Evolutionary conservation across 129 eudicot species (phyloP), one percentile per base, ranked within the genome.

Genomic region (Artemisia argyi): DNA sequence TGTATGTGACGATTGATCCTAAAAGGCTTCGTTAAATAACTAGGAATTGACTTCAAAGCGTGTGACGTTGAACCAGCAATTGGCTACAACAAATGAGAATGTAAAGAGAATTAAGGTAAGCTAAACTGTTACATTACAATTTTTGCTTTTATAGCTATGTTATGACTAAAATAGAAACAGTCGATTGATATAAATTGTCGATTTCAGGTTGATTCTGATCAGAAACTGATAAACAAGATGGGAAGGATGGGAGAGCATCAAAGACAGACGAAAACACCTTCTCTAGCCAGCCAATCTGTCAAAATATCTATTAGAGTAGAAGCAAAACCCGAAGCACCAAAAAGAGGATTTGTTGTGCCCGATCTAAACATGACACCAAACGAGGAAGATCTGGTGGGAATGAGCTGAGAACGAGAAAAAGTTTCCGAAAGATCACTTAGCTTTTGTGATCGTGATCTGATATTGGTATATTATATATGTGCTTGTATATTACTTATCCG

Each of bases 51-150:
- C 79, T 13, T 66, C 90, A 14, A 18, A 72, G 42, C 77, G 65
- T 1, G 39, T 73, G 42, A 70, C 76, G 5, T 63, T 84, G 65
- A 58, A 77, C 35, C 74, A 84, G 53, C 80, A 84, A 55, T 78
- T 61, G 55, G 65, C 71, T 11, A 53, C 68, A 47, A 78, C 68
- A 47, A 78, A 76, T 16, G 66, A 69, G 16, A 77, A 76, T 55
- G 75, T 80, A 66, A 89, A 86, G 81, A 82, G 80, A 82, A 44
- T 79, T 39, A 84, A 86, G 92, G 96, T 89, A 39, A 55, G 11
- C 24, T 55, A 55, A 55, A 55, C 24, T 55, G 61, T 55, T 55
- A 16, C 9, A 8, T 9, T 24, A 24, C 26, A 24, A 24, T 24
- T 16, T 10, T 11, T 51, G 56, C 11, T 12, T 51, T 3, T 9